These are phyloP conservation scores for Crucibulum laeve DNA, from an alignment of 768 basidiomycete species.

Conservation along the genomic window DNA sequence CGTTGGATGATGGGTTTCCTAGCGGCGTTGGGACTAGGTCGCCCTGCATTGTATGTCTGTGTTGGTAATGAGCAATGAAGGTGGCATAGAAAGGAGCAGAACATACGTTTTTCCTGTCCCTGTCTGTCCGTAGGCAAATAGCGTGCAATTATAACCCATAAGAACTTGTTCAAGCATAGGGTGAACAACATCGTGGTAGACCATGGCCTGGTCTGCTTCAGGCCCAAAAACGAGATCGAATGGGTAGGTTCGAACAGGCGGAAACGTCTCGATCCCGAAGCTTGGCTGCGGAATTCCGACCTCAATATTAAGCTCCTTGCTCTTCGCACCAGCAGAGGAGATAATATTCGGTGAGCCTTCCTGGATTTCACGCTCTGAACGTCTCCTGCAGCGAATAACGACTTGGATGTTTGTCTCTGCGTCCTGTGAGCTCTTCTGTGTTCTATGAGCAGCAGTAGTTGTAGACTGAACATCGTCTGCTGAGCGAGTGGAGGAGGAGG, in stretches of 20 bases:
- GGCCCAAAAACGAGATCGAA: conserved; percentile 97
- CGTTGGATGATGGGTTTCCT: conserved; percentile 83
- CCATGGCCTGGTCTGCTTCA: conserved; percentile 91
- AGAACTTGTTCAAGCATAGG: conserved; percentile 95
- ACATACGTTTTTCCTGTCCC: conserved; percentile 98
- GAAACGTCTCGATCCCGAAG: conserved; percentile 68
- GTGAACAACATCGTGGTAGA: conserved; percentile 90
- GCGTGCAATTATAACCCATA: conserved; percentile 92
- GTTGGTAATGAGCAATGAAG: conserved; percentile 4
- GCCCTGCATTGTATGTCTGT: conserved; percentile 95
- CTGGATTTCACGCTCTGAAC: conserved; percentile 80
- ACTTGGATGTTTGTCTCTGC: conserved; percentile 88
- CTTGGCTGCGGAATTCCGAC: conserved; percentile 65
- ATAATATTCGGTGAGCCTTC: conserved; percentile 89
- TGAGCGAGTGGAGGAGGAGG: conserved; percentile 28
- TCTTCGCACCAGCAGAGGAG: conserved; percentile 69
- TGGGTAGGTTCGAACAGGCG: conserved; percentile 82
- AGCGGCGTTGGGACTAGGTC: conserved; percentile 79
- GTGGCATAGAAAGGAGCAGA: neutral
- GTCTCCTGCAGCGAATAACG: conserved; percentile 82
- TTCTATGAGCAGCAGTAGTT: conserved; percentile 7
- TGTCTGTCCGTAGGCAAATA: conserved; percentile 98
- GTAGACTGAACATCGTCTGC: conserved; percentile 13
- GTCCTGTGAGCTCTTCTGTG: conserved; percentile 31
- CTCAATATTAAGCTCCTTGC: conserved; percentile 77